These are phyloP conservation scores for Venturia aucupariae DNA, from an alignment of 2,329 filamentous ascomycete genomes.

Conservation along the genomic window DNA sequence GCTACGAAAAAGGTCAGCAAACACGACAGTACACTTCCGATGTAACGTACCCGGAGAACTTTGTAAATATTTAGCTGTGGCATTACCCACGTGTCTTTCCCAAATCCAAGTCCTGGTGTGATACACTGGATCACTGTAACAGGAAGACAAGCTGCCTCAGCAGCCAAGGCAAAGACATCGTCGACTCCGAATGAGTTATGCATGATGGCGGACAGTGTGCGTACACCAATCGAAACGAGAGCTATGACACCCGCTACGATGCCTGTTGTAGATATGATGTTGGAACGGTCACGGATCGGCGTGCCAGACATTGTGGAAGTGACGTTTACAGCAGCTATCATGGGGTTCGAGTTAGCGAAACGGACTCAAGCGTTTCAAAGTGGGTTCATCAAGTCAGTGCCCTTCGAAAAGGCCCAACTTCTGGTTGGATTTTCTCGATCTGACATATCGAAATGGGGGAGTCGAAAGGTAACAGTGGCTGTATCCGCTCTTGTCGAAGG, in stretches of 20 bases:
- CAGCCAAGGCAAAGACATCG: neutral
- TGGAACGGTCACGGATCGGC: neutral
- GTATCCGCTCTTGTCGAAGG: too few species aligned
- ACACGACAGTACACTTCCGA: neutral
- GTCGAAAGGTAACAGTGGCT: too few species aligned
- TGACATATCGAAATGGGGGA: too few species aligned
- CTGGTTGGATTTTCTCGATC: too few species aligned
- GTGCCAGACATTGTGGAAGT: neutral
- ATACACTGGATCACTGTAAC: neutral
- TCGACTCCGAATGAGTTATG: neutral
- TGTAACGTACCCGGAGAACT: neutral
- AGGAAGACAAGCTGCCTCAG: neutral
- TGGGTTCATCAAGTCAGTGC: too few species aligned
- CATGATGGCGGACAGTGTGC: neutral
- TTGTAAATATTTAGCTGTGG: neutral
- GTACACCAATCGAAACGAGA: neutral
- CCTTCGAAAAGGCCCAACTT: too few species aligned
- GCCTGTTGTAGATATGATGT: neutral
- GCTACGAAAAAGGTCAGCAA: neutral
- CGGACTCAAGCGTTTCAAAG: too few species aligned
- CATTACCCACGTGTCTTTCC: neutral
- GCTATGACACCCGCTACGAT: neutral
- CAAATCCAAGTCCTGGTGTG: neutral
- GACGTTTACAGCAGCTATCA: neutral
- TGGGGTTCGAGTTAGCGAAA: neutral